phyloP scores from a whole-genome alignment of 1,139 yeast genomes.

The Suhomyces bolitotheri region DNA sequence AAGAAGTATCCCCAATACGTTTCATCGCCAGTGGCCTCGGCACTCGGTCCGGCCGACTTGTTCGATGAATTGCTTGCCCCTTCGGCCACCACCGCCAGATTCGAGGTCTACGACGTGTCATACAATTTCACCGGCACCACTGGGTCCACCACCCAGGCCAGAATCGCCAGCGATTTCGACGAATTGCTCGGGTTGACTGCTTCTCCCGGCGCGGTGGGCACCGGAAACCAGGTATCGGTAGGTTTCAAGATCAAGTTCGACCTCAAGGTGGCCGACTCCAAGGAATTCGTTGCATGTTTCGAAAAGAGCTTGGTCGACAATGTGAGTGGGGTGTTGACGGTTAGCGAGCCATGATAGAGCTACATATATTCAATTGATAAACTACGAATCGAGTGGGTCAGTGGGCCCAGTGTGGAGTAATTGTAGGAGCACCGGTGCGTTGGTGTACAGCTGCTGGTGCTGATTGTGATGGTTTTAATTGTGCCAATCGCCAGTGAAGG shows the following conservation, averaged over 20 bases:
- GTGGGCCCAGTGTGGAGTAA: no score
- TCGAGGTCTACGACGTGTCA: constrained; percentile 42
- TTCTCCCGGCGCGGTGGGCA: constrained; percentile 2
- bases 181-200: constrained; percentile 50
- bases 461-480: no score
- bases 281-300: constrained; percentile 36
- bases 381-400: no score
- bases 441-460: no score
- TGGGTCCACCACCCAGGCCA: constrained; percentile 9
- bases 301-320: constrained; percentile 29
- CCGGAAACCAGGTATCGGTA: constrained; percentile 23
- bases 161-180: constrained; percentile 29
- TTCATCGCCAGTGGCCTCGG: constrained; percentile 37
- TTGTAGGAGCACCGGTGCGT: no score
- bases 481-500: no score
- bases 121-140: constrained; percentile 27
- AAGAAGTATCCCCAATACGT: constrained; percentile 46
- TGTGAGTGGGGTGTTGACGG: constrained; percentile 8
- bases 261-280: constrained; percentile 36
- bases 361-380: neutral
- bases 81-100: constrained; percentile 57
- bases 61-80: constrained; percentile 68
- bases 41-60: constrained; percentile 36
- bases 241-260: constrained; percentile 47
- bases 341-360: constrained; percentile 6